Evolutionary conservation across 2,329 filamentous ascomycete genomes (phyloP).

Genomic region (Penicillium sp.): DNA sequence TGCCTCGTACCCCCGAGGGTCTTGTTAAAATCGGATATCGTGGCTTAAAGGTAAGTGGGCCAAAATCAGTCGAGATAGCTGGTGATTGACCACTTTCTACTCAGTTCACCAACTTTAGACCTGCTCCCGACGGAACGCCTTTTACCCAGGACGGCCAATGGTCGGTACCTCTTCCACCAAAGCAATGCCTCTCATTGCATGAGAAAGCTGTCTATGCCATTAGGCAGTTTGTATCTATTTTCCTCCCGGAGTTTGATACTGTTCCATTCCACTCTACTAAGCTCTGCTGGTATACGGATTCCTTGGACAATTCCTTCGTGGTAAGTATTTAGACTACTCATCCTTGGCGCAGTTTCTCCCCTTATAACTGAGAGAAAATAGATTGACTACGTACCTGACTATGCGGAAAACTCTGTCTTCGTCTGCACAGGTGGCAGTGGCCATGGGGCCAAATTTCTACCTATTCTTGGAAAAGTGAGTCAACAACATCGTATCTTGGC

Average conservation of each 20-base stretch:
- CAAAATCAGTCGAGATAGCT: not conserved
- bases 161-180: slow-evolving; percentile 35
- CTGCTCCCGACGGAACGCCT: slow-evolving; percentile 29
- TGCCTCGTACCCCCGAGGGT: slow-evolving; percentile 32
- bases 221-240: slow-evolving; percentile 25
- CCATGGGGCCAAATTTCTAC: slow-evolving; percentile 44
- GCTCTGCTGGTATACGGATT: slow-evolving; percentile 44
- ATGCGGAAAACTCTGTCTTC: slow-evolving; percentile 35
- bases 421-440: slow-evolving; percentile 43
- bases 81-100: not conserved
- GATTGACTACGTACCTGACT: slow-evolving; percentile 39
- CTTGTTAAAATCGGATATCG: slow-evolving; percentile 36
- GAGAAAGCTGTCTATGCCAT: slow-evolving; percentile 28
- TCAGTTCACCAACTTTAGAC: slow-evolving; percentile 39
- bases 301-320: slow-evolving; percentile 39
- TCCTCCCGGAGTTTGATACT: slow-evolving; percentile 32
- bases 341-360: not conserved
- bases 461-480: slow-evolving; percentile 37
- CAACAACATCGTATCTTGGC: not conserved
- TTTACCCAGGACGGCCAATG: slow-evolving; percentile 37
- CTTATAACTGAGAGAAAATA: not conserved
- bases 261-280: slow-evolving; percentile 32
- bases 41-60: slow-evolving; percentile 28
- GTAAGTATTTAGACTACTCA: slow-evolving; percentile 4
- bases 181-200: slow-evolving; percentile 23